phyloP scores from a whole-genome alignment of 805 yeast genomes.

The Nakazawaea ambrosiae region DNA sequence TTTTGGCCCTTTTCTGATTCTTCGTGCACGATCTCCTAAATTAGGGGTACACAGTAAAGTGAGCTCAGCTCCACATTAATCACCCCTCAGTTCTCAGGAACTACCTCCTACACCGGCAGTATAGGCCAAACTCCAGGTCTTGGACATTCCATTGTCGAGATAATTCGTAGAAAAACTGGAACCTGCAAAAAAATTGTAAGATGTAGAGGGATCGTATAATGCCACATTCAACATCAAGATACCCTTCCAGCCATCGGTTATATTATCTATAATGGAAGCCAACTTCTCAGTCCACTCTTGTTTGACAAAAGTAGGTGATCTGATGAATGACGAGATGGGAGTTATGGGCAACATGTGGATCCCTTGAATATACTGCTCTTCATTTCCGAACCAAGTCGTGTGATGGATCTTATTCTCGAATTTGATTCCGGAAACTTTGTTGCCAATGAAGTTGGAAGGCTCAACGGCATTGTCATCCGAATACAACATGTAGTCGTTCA shows the following conservation, averaged over 20 bases:
- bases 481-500: constrained; percentile 50
- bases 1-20: too few species aligned
- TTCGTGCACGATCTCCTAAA: too few species aligned
- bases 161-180: constrained; percentile 26
- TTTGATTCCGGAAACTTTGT: constrained; percentile 62
- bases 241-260: constrained; percentile 64
- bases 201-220: constrained; percentile 30
- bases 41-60: too few species aligned
- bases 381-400: constrained; percentile 63
- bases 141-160: constrained; percentile 57
- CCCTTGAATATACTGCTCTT: constrained; percentile 63
- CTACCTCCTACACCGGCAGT: constrained; percentile 41
- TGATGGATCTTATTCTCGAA: constrained; percentile 70
- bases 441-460: constrained; percentile 44
- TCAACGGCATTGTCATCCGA: constrained; percentile 37
- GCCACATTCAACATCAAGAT: constrained; percentile 39
- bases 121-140: constrained; percentile 56
- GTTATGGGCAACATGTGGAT: constrained; percentile 74
- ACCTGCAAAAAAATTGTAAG: constrained; percentile 36
- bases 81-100: too few species aligned
- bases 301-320: constrained; percentile 41
- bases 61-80: too few species aligned
- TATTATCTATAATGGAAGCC: constrained; percentile 27
- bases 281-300: constrained; percentile 35
- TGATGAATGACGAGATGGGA: constrained; percentile 49